These are phyloP conservation scores for Evernia prunastri DNA, from an alignment of 495 filamentous ascomycete species.

Conservation along the genomic window DNA sequence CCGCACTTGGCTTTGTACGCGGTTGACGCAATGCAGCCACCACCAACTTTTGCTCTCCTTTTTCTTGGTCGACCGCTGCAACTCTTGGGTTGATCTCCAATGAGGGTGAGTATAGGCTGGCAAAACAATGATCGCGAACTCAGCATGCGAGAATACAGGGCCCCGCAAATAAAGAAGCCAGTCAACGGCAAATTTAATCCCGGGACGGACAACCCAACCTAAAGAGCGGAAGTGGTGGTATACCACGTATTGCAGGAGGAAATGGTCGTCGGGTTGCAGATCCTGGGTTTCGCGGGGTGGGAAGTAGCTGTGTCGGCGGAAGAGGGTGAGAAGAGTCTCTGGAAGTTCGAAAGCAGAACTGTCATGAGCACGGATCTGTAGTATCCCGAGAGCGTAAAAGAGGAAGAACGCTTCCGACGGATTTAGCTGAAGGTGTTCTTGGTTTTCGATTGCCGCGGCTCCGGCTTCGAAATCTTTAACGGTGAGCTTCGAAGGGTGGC, in stretches of 20 bases:
- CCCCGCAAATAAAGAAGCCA: constrained; percentile 93
- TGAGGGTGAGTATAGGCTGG: constrained; percentile 72
- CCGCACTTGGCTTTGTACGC: constrained; percentile 80
- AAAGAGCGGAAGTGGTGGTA: constrained; percentile 97
- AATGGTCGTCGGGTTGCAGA: constrained; percentile 66
- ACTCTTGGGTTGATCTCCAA: constrained; percentile 56
- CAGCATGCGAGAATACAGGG: constrained; percentile 87
- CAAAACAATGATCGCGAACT: constrained; percentile 79
- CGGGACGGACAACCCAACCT: constrained; percentile 90
- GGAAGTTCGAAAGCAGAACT: constrained; percentile 38
- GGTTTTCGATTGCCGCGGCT: constrained; percentile 50
- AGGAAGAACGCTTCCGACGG: constrained; percentile 93
- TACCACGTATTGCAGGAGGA: constrained; percentile 76
- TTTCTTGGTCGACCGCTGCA: constrained; percentile 39
- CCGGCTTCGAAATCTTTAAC: constrained; percentile 11
- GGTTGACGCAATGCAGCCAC: constrained; percentile 87
- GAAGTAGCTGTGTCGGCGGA: constrained; percentile 62
- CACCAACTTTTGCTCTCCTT: constrained; percentile 64
- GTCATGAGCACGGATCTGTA: constrained; percentile 55
- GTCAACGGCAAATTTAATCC: constrained; percentile 92
- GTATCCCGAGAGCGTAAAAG: constrained; percentile 69
- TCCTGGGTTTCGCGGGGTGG: constrained; percentile 42
- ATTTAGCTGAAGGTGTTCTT: constrained; percentile 87
- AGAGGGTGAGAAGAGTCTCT: constrained; percentile 52
- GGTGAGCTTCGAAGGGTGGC: neutral